Evolutionary conservation across 2,329 filamentous ascomycete species (phyloP), one percentile per base, ranked within the genome.

Genomic region (Grosmannia clavigera): DNA sequence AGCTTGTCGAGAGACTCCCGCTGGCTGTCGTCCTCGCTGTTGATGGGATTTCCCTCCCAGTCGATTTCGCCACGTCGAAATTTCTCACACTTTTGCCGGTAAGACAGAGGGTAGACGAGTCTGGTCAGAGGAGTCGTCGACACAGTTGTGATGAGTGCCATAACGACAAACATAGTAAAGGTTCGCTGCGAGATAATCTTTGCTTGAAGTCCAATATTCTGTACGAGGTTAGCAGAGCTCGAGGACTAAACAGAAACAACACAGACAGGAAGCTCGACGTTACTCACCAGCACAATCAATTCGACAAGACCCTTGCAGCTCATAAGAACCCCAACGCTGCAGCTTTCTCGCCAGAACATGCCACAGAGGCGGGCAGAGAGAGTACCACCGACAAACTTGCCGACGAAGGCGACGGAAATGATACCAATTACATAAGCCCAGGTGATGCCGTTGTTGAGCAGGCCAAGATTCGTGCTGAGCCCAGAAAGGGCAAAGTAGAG

Each of bases 231-330:
- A 61, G 55, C 12, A 50, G 40, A 57, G 10, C 31, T 25, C 5
- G 54, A 46, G 9, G 5, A 70, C 60, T 55, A 63, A 46, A 33
- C 55, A 33, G 38, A 35, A 27, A 55, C 27, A 53, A 14, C 6
- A 50, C 9, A 43, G 2, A 46, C 38, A 40, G 38, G 38, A 5
- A 7, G 7, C 9, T 12, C n/a, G 16, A 31, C 2, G 51, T 7
- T 33, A 69, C 84, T 74, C 77, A 92, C 89, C 71, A 95, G 72
- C n/a, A 96, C 92, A 70, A 97, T 96, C 58, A 97, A 76, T 71
- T 96, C 92, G 0, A 96, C 92, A 11, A 97, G 78, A 67, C 92
- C 92, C 72, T 97, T 97, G 73, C 92, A 97, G 73, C 90, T 95
- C 92, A 97, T 97, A 67, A 96, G 74, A 19, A 86, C 84, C 16